Evolutionary conservation across 1,284 basidiomycete species (phyloP).

Genomic region (Ustilago curta): DNA sequence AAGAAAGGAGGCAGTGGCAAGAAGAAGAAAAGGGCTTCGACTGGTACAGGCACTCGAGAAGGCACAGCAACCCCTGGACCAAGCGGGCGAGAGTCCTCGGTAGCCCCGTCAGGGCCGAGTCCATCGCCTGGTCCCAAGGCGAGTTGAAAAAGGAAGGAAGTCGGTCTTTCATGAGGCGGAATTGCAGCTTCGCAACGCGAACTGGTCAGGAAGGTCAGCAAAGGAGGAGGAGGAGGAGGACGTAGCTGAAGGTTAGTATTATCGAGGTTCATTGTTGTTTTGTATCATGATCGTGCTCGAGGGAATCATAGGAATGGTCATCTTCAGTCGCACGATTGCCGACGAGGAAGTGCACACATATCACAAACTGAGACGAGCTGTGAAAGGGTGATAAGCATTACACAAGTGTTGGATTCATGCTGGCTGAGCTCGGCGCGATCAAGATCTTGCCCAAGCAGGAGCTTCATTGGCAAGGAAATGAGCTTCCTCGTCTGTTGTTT

Average conservation of each 20-base stretch:
- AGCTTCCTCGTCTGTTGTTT: constrained; percentile 33
- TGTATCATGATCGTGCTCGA: not conserved
- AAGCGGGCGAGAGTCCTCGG: constrained; percentile 34
- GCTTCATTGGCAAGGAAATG: constrained; percentile 15
- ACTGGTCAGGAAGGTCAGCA: not conserved
- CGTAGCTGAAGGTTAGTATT: too few relatives aligned
- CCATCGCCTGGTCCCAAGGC: constrained; percentile 36
- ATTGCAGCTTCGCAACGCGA: not conserved
- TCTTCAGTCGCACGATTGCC: not conserved
- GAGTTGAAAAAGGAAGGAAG: not conserved
- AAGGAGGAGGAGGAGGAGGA: not conserved
- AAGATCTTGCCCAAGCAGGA: constrained; percentile 37
- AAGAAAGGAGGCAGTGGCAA: constrained; percentile 38
- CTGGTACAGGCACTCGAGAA: constrained; percentile 27
- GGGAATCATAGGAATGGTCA: constrained; percentile 1
- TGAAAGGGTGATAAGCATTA: not conserved
- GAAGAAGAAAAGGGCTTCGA: constrained; percentile 47
- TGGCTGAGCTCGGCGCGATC: not conserved
- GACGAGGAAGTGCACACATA: not conserved
- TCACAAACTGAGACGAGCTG: not conserved
- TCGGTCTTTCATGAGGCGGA: not conserved
- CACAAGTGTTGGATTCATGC: not conserved
- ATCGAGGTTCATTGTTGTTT: not conserved
- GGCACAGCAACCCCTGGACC: constrained; percentile 40
- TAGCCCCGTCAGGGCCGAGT: constrained; percentile 27